Evolutionary conservation across 805 yeast genomes (phyloP).

Genomic region (Danielozyma ontarioensis): DNA sequence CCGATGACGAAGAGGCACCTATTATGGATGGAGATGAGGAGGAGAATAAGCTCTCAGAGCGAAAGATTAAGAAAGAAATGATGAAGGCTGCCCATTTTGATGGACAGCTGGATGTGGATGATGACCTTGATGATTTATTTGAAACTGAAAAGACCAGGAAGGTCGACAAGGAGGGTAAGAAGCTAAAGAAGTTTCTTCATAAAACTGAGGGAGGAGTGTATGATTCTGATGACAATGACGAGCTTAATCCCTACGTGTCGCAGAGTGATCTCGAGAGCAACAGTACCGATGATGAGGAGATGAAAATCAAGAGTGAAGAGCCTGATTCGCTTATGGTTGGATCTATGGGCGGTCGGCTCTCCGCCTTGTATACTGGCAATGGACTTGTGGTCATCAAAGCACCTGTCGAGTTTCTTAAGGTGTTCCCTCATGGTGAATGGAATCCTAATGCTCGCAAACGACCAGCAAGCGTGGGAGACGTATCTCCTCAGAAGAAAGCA

Average conservation of each 20-base stretch:
- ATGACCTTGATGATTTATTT: slow-evolving; percentile 66
- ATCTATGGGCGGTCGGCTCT: neutral
- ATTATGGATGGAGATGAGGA: slow-evolving; percentile 95
- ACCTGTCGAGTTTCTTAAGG: slow-evolving; percentile 50
- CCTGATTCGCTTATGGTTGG: slow-evolving; percentile 14
- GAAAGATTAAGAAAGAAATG: slow-evolving; percentile 80
- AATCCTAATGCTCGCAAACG: slow-evolving; percentile 54
- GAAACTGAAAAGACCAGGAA: slow-evolving; percentile 56
- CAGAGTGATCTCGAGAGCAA: slow-evolving; percentile 56
- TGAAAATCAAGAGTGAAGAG: slow-evolving; percentile 29
- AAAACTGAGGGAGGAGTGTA: slow-evolving; percentile 87
- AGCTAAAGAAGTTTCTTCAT: slow-evolving; percentile 74
- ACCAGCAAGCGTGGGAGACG: slow-evolving; percentile 14
- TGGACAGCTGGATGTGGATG: slow-evolving; percentile 54
- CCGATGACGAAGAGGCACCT: slow-evolving; percentile 98
- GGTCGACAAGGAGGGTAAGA: slow-evolving; percentile 88
- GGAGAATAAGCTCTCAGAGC: slow-evolving; percentile 86
- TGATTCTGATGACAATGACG: slow-evolving; percentile 76
- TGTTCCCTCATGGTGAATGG: slow-evolving; percentile 83
- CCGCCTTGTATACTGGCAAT: slow-evolving; percentile 20
- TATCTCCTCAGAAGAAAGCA: slow-evolving; percentile 33
- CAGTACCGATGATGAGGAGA: slow-evolving; percentile 37
- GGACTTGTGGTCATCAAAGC: slow-evolving; percentile 58
- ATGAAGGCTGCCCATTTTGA: slow-evolving; percentile 71
- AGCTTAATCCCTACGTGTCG: slow-evolving; percentile 68